A percentile compares a stretch with the other conserved stretches of the same genome.
Evolutionary conservation across 768 basidiomycete genomes (phyloP).

Genomic region (Trametes cubensis): DNA sequence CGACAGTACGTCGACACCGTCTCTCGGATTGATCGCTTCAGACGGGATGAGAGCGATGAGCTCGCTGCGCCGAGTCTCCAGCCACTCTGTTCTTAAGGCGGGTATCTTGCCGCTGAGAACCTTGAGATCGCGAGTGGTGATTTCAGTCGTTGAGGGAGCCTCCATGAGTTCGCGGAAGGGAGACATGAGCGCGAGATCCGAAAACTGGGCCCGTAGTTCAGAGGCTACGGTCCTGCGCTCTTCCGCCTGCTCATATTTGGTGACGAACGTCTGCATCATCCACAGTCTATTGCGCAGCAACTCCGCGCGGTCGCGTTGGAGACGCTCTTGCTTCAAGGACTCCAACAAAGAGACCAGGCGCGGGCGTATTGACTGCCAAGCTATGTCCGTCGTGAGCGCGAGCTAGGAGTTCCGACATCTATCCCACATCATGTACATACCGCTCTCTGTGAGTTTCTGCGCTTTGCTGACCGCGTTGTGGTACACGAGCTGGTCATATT

Average conservation of each 20-base stretch:
- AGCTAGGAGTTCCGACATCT: too few relatives aligned
- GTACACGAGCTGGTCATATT: background rate
- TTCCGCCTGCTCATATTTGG: background rate
- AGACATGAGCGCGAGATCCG: conserved; percentile 11
- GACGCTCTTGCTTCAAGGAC: background rate
- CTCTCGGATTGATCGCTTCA: too few relatives aligned
- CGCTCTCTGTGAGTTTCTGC: conserved; percentile 18
- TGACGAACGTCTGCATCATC: background rate
- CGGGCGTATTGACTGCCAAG: background rate
- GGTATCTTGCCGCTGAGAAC: background rate
- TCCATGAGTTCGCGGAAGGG: conserved; percentile 6
- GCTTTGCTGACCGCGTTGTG: conserved; percentile 17
- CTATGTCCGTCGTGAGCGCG: background rate
- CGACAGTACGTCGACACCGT: background rate
- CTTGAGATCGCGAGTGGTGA: background rate
- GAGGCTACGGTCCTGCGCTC: conserved; percentile 3
- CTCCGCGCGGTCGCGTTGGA: background rate
- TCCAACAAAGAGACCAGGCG: background rate
- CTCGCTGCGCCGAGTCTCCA: too few relatives aligned
- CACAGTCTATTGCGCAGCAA: background rate
- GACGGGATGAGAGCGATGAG: too few relatives aligned
- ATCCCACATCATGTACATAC: background rate
- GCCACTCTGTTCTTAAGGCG: background rate
- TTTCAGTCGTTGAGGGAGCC: background rate
- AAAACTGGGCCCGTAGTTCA: background rate